phyloP scores from a whole-genome alignment of 2,329 filamentous ascomycete genomes.

The Drechslerella stenobrocha region DNA sequence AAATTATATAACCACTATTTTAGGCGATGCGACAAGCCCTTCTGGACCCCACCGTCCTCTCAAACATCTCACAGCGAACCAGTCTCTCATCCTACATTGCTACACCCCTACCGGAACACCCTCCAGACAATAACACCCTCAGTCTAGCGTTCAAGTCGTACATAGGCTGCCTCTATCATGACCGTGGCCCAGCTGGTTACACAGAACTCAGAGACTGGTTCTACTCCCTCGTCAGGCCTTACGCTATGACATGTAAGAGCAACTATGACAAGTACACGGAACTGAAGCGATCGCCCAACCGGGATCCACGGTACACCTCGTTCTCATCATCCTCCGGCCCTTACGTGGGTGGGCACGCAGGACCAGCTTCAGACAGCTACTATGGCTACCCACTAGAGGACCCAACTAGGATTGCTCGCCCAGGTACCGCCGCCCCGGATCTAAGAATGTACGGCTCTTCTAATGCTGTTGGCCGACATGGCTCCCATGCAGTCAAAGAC shows the following conservation, averaged over 20 bases:
- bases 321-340: constrained; percentile 5
- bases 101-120: constrained; percentile 13
- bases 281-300: neutral
- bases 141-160: constrained; percentile 50
- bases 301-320: neutral
- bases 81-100: constrained; percentile 44
- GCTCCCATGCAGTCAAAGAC: constrained; percentile 4
- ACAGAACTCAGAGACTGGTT: constrained; percentile 48
- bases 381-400: constrained; percentile 21
- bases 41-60: constrained; percentile 40
- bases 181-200: constrained; percentile 45
- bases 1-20: neutral
- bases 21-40: constrained; percentile 47
- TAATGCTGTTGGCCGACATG: neutral
- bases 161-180: constrained; percentile 50
- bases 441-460: constrained; percentile 17
- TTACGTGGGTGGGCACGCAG: too few species aligned
- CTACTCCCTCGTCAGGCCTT: constrained; percentile 48
- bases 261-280: constrained; percentile 36
- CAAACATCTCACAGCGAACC: constrained; percentile 49
- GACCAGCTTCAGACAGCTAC: constrained; percentile 3
- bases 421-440: constrained; percentile 29
- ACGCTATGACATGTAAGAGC: constrained; percentile 48
- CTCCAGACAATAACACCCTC: constrained; percentile 45
- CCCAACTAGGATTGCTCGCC: constrained; percentile 22